Evolutionary conservation across 1,284 basidiomycete species (phyloP), one percentile per base, ranked within the genome.

Genomic region (Rhodotorula mucilaginosa): DNA sequence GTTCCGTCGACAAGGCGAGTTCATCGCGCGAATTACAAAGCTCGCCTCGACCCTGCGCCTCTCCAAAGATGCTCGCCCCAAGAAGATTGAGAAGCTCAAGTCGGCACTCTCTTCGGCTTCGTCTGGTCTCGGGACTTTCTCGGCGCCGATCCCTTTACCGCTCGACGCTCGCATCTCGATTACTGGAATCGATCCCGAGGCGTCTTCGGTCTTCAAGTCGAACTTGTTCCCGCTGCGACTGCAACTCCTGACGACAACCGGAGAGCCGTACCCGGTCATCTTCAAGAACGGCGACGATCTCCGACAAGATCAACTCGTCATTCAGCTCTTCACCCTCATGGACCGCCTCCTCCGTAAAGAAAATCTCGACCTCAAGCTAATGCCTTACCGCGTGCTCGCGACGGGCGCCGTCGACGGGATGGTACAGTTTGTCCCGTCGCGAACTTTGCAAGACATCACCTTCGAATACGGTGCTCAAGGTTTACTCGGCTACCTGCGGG

Each of bases 261-360:
- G 61, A n/a, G 67, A 56, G n/a, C 44, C 65, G 90, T 99, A 92
- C 81, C 91, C 94, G 0, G 86, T 97, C 62, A 99, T 99, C 74
- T 98, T 98, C 86, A 99, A 99, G 82, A 95, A 97, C 76, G 97
- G 97, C 10, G 97, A 99, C 80, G 97, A 99, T 80, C 88, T 99
- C 84, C 89, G 96, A 29, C 97, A 99, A 81, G 96, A 98, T 80
- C 96, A 98, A 81, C 87, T 98, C 47, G 95, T 98, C 34, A 91
- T 98, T 65, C 96, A 99, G 81, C 86, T 99, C 15, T 96, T 99
- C 82, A 97, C 93, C 6, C 87, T 99, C 39, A 99, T 99, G 97
- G 95, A 99, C 80, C 86, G 91, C 47, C 83, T 99, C 21, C 82
- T 99, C 71, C 84, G 93, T 60, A 96, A 97, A 81, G 97, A 99